Evolutionary conservation across 768 basidiomycete genomes (phyloP).

Genomic region (Podaxis pistillaris): DNA sequence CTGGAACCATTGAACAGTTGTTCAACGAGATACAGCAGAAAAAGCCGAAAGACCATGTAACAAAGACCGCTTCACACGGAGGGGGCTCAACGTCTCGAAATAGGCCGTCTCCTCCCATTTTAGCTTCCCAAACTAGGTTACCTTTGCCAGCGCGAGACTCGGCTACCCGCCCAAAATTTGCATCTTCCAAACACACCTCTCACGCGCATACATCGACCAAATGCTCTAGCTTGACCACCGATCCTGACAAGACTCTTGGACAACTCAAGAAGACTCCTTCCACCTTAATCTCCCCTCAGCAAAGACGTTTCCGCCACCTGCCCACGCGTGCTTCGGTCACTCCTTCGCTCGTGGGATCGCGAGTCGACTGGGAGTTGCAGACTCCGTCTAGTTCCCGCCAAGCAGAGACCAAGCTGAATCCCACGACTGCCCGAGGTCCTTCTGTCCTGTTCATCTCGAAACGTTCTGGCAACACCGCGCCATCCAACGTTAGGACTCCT

Average conservation of each 20-base stretch:
- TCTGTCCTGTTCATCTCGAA: background rate
- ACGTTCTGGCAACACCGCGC: background rate
- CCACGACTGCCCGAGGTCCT: background rate
- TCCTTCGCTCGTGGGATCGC: too few relatives aligned
- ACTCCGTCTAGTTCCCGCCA: background rate
- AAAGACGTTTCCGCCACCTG: background rate
- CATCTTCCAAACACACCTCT: background rate
- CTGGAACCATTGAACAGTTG: background rate
- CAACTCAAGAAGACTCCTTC: background rate
- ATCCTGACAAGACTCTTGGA: background rate
- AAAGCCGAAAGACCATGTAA: background rate
- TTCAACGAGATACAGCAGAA: background rate
- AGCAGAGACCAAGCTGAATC: background rate
- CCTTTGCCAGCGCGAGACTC: too few relatives aligned
- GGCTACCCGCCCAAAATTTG: background rate
- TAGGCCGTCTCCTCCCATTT: background rate
- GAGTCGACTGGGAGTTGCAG: background rate
- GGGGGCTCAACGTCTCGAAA: background rate
- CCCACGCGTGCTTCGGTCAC: too few relatives aligned
- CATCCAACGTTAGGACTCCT: background rate
- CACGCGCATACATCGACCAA: conserved; percentile 1
- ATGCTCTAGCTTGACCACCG: background rate
- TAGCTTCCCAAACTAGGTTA: too few relatives aligned
- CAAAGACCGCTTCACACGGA: background rate
- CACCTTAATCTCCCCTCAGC: too few relatives aligned